A percentile compares a stretch with the other conserved stretches of the same genome.
phyloP scores from a whole-genome alignment of 2,329 filamentous ascomycete species.

The Neoascochyta sp. region DNA sequence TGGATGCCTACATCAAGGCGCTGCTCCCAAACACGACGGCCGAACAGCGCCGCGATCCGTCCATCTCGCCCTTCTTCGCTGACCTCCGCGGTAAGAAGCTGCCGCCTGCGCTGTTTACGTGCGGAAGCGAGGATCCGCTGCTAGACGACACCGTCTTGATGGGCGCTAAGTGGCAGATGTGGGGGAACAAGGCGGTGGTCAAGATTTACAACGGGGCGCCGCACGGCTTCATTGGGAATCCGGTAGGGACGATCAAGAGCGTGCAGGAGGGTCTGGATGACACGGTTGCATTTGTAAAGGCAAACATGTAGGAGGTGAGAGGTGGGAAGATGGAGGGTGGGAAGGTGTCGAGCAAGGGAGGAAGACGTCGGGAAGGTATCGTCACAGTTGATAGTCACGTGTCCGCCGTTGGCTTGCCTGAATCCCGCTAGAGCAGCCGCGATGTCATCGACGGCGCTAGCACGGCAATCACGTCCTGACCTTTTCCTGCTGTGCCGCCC shows the following conservation, averaged over 20 bases:
- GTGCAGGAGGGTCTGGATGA: slow-evolving; percentile 41
- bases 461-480: slow-evolving; percentile 8
- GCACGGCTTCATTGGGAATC: slow-evolving; percentile 51
- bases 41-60: slow-evolving; percentile 44
- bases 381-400: no score
- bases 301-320: no score
- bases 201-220: slow-evolving; percentile 54
- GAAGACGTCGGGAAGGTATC: no score
- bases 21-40: slow-evolving; percentile 44
- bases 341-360: no score
- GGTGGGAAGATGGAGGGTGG: no score
- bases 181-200: slow-evolving; percentile 49
- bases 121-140: slow-evolving; percentile 53
- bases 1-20: slow-evolving; percentile 46
- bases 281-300: slow-evolving; percentile 40
- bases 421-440: no score
- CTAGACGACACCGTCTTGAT: slow-evolving; percentile 54
- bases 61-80: slow-evolving; percentile 51
- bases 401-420: no score
- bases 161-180: slow-evolving; percentile 53
- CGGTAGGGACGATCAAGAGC: slow-evolving; percentile 33
- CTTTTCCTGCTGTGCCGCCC: slow-evolving; percentile 4
- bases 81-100: slow-evolving; percentile 40
- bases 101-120: slow-evolving; percentile 54
- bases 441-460: no score